Evolutionary conservation across 495 filamentous ascomycete genomes (phyloP).

Genomic region (Penicillium pancosmium): DNA sequence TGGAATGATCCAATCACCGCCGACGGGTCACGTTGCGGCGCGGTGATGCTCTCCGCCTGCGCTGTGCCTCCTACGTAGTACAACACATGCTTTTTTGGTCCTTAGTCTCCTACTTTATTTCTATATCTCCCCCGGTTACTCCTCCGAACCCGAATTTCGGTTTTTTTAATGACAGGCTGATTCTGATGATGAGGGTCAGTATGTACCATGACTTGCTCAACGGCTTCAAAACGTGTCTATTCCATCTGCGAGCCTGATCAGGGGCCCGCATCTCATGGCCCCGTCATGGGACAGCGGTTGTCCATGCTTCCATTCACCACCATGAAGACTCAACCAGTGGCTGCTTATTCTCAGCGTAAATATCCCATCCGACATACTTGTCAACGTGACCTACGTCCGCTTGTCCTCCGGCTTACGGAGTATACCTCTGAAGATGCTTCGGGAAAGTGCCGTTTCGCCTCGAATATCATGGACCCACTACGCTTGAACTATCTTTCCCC

Average conservation of each 20-base stretch:
- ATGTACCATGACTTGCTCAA: neutral
- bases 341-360: neutral
- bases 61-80: too few relatives aligned
- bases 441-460: slow-evolving; percentile 1
- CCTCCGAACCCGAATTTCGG: neutral
- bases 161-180: neutral
- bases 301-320: neutral
- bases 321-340: slow-evolving; percentile 2
- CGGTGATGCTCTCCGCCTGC: slow-evolving; percentile 4
- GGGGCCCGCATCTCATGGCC: slow-evolving; percentile 23
- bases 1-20: slow-evolving; percentile 32
- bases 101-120: neutral
- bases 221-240: slow-evolving; percentile 1
- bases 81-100: too few relatives aligned
- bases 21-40: slow-evolving; percentile 33
- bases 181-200: neutral
- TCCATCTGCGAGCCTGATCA: slow-evolving; percentile 18
- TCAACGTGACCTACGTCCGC: neutral
- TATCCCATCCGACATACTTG: neutral
- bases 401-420: neutral
- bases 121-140: neutral
- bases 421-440: neutral
- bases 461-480: slow-evolving; percentile 25
- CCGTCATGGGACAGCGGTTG: slow-evolving; percentile 25
- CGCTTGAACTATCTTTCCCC: slow-evolving; percentile 22